Evolutionary conservation across 805 yeast species (phyloP), one percentile per base, ranked within the genome.

Genomic region (Limtongia smithiae): DNA sequence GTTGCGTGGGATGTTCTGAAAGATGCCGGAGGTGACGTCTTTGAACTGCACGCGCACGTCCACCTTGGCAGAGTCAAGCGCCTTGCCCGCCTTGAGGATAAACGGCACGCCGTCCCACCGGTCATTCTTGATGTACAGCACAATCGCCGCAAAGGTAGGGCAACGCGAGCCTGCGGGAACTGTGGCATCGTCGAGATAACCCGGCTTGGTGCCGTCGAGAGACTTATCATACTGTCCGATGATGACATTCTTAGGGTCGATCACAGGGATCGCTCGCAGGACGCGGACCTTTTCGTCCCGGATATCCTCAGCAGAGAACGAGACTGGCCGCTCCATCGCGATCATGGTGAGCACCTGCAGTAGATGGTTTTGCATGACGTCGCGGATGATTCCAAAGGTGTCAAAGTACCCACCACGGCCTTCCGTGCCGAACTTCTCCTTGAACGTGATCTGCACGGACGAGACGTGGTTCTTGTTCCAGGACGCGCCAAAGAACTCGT

Each of bases 321-420:
- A 78, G 21, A 79, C 82, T 14, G 98, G 98, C 68, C 96, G 80
- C 67, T 93, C 97, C 96, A 93, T 91, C 46, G 96, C 86, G 53
- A 91, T 73, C 48, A 93, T 69, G 4, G 97, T 90, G 65, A 93
- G 72, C 20, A 91, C 94, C 73, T 93, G 98, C 64, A 91, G 75
- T 62, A 93, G 71, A 72, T 93, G 98, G 76, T 93, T 93, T 74
- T 93, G 98, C 88, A 93, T 91, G 41, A 93, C 97, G 66, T 93
- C 98, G 69, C 98, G 81, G 60, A 93, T 85, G 65, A 93, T 93
- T 51, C 98, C 98, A 63, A 90, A 88, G 48, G 77, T 75, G 70
- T 93, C 97, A 65, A 93, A 93, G 73, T 93, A 93, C 33, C 98
- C 98, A 60, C 98, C 98, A 67, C 98, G 81, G 49, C 98, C 98